A percentile compares a stretch with the other conserved stretches of the same genome.
Evolutionary conservation across 1,284 basidiomycete species (phyloP).

Genomic region (Puccinia coronata): DNA sequence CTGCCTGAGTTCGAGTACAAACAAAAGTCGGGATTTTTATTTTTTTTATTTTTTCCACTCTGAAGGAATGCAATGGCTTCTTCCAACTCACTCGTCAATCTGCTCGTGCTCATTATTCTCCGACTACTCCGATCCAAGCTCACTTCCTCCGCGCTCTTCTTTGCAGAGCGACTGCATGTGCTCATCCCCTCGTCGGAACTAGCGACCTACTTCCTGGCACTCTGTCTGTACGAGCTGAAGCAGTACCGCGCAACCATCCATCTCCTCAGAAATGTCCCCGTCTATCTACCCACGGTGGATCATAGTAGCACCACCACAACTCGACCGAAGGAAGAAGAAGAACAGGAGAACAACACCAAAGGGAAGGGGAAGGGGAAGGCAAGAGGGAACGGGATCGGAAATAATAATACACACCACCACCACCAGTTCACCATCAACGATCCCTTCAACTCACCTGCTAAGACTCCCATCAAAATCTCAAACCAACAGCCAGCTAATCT

Average conservation of each 20-base stretch:
- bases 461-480: too few relatives aligned
- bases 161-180: slow-evolving; percentile 54
- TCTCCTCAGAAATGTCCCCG: slow-evolving; percentile 52
- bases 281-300: slow-evolving; percentile 49
- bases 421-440: too few relatives aligned
- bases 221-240: slow-evolving; percentile 40
- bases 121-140: slow-evolving; percentile 37
- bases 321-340: neutral
- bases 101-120: slow-evolving; percentile 36
- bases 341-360: too few relatives aligned
- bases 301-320: neutral
- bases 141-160: slow-evolving; percentile 55
- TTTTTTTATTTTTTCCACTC: neutral
- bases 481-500: slow-evolving; percentile 53
- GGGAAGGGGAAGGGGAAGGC: too few relatives aligned
- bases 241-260: slow-evolving; percentile 53
- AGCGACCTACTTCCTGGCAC: slow-evolving; percentile 52
- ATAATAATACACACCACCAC: too few relatives aligned
- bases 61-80: neutral
- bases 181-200: slow-evolving; percentile 54
- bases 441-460: too few relatives aligned
- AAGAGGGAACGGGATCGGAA: too few relatives aligned
- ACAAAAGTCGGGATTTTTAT: too few relatives aligned
- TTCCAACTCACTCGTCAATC: slow-evolving; percentile 48
- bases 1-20: too few relatives aligned